phyloP scores from a whole-genome alignment of 202 grass and related monocot species.

The Digitaria exilis region DNA sequence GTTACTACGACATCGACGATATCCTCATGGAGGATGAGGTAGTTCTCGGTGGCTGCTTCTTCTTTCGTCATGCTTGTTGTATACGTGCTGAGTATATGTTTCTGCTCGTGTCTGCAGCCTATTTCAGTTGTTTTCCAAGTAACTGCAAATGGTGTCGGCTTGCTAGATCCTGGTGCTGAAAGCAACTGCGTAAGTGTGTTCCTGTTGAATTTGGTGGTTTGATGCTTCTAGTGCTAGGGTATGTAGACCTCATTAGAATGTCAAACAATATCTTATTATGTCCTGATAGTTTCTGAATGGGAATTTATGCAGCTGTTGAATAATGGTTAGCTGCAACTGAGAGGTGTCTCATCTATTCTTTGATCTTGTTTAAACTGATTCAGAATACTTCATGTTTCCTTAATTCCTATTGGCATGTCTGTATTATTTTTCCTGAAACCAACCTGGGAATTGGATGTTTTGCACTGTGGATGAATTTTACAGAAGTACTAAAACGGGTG shows the following conservation, averaged over 20 bases:
- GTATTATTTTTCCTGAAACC: not conserved
- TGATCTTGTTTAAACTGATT: not conserved
- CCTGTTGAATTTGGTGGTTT: not conserved
- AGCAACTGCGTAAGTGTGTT: slow-evolving; percentile 58
- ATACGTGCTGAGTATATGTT: slow-evolving; percentile 13
- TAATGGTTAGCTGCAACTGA: slow-evolving; percentile 15
- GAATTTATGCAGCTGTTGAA: not conserved
- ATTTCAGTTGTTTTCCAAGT: slow-evolving; percentile 74
- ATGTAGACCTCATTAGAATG: not conserved
- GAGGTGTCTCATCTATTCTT: not conserved
- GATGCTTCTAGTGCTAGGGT: not conserved
- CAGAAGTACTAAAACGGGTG: not conserved
- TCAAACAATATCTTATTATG: not conserved
- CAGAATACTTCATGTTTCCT: not conserved
- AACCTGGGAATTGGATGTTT: not conserved
- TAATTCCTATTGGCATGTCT: not conserved
- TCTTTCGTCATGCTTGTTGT: not conserved
- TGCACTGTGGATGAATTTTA: not conserved
- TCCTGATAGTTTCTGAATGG: not conserved
- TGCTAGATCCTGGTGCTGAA: slow-evolving; percentile 76
- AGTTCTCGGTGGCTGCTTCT: not conserved
- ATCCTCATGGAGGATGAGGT: slow-evolving; percentile 87
- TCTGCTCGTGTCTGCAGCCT: slow-evolving; percentile 39
- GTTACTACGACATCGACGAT: slow-evolving; percentile 60
- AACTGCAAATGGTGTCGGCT: slow-evolving; percentile 57